These are phyloP conservation scores for Cercospora sp. DNA, from an alignment of 2,329 filamentous ascomycete genomes.

Conservation along the genomic window DNA sequence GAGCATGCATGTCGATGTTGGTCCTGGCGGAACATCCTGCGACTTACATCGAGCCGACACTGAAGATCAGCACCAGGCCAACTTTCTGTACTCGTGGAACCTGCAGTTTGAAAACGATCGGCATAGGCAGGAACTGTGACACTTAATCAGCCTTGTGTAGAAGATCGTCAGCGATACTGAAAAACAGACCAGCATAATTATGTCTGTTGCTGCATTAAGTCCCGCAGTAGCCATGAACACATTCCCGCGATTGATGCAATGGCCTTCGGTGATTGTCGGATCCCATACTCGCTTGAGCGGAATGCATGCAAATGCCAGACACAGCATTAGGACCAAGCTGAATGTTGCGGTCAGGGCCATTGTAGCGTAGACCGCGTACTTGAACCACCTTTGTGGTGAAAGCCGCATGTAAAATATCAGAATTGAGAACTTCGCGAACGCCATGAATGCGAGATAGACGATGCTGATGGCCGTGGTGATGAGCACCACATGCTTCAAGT, in stretches of 20 bases:
- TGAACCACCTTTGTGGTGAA: neutral
- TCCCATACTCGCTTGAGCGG: neutral
- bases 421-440: neutral
- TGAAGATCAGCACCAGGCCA: neutral
- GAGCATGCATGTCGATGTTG: neutral
- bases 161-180: too few relatives aligned
- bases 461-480: neutral
- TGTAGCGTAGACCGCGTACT: neutral
- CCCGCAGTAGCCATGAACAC: neutral
- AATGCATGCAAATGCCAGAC: neutral
- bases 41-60: neutral
- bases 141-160: too few relatives aligned
- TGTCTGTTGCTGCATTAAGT: neutral
- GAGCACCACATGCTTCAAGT: neutral
- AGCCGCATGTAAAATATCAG: neutral
- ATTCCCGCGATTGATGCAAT: neutral
- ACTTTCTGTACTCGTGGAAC: neutral
- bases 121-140: neutral
- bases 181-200: neutral
- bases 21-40: too few relatives aligned
- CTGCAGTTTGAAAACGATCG: neutral
- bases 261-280: neutral
- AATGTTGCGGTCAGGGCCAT: neutral
- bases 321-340: neutral
- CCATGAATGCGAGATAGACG: neutral